phyloP scores from a whole-genome alignment of 179 eudicot species.

The Pouteria campechiana region DNA sequence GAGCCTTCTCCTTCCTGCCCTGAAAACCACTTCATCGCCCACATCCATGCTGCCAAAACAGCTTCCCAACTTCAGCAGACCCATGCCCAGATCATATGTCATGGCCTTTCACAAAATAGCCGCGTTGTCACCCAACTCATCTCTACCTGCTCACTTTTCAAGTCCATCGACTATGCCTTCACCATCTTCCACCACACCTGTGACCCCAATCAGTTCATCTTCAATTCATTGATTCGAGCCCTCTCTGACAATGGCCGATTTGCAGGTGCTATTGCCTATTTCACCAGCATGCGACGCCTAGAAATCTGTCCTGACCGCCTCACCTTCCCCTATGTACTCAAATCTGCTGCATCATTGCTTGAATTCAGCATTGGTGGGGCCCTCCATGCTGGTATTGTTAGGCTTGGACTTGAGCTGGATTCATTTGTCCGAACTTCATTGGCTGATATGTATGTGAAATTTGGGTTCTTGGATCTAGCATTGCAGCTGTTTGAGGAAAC shows the following conservation, averaged over 20 bases:
- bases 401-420: constrained; percentile 12
- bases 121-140: constrained; percentile 16
- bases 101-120: constrained; percentile 4
- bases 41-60: constrained; percentile 18
- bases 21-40: constrained; percentile 19
- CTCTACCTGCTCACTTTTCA: constrained; percentile 9
- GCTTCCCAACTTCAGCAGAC: constrained; percentile 16
- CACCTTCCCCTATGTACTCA: constrained; percentile 17
- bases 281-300: constrained; percentile 10
- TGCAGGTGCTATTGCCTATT: constrained; percentile 4
- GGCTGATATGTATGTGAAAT: constrained; percentile 27
- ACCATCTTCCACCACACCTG: constrained; percentile 6
- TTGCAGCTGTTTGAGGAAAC: constrained; percentile 23
- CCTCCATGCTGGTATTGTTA: constrained; percentile 10
- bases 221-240: constrained; percentile 12
- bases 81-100: constrained; percentile 18
- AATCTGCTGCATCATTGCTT: constrained; percentile 8
- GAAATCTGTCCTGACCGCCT: constrained; percentile 13
- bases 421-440: constrained; percentile 17
- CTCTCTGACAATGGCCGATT: background rate
- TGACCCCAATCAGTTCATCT: constrained; percentile 6
- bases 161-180: constrained; percentile 8
- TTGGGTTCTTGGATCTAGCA: constrained; percentile 11
- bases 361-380: constrained; percentile 5
- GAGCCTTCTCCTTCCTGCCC: background rate